phyloP scores from a whole-genome alignment of 2,329 filamentous ascomycete species.

The Fusarium verrucosum region DNA sequence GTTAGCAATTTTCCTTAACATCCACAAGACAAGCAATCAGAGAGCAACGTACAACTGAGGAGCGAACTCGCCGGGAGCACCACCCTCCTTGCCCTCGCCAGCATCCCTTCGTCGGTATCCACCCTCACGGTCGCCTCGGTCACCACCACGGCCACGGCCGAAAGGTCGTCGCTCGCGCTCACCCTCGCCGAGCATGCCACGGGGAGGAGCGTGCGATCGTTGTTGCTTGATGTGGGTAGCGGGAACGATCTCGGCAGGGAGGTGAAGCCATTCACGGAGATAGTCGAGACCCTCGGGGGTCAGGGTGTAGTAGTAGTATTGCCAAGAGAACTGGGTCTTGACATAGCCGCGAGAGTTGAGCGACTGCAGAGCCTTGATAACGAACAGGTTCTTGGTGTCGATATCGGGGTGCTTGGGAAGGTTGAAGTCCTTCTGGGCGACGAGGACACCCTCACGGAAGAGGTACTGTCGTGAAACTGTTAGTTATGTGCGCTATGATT shows the following conservation, averaged over 20 bases:
- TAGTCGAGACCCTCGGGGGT: slow-evolving; percentile 99
- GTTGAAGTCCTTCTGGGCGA: slow-evolving; percentile 99
- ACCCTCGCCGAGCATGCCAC: slow-evolving; percentile 95
- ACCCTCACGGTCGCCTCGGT: slow-evolving; percentile 84
- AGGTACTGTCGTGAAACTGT: slow-evolving; percentile 73
- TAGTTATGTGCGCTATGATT: slow-evolving; percentile 33
- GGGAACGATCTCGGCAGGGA: slow-evolving; percentile 98
- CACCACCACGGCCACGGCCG: slow-evolving; percentile 79
- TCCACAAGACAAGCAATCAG: background rate
- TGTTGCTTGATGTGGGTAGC: slow-evolving; percentile 99
- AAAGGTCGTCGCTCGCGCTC: slow-evolving; percentile 84
- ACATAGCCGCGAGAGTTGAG: slow-evolving; percentile 97
- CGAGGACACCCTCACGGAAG: slow-evolving; percentile 92
- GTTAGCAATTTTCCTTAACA: slow-evolving; percentile 49
- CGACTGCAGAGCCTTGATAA: slow-evolving; percentile 99
- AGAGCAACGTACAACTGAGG: slow-evolving; percentile 78
- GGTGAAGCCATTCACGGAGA: slow-evolving; percentile 99
- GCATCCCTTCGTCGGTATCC: slow-evolving; percentile 92
- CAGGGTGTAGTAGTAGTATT: slow-evolving; percentile 99
- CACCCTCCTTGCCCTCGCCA: slow-evolving; percentile 88
- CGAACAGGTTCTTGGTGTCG: slow-evolving; percentile 99
- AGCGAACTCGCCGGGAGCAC: slow-evolving; percentile 90
- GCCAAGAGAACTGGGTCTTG: slow-evolving; percentile 99
- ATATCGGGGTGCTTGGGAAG: slow-evolving; percentile 97
- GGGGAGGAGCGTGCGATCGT: slow-evolving; percentile 96